Percentiles rank a stretch among this genome's conserved stretches.
phyloP scores from a whole-genome alignment of 805 yeast genomes.

The Monosporozyma aquatica region DNA sequence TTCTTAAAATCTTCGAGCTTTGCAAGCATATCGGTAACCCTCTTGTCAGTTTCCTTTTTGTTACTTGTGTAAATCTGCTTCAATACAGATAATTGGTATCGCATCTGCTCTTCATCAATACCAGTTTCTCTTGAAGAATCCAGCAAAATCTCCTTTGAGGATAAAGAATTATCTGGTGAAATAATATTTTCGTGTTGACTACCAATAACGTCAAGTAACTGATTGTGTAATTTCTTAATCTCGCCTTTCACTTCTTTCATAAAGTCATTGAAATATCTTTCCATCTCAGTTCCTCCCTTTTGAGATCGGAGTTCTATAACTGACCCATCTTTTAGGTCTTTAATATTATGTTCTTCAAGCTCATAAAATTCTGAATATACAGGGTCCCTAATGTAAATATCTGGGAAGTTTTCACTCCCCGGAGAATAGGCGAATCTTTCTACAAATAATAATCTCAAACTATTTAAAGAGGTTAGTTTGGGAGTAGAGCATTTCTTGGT shows the following conservation, averaged over 20 bases:
- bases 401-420: constrained; percentile 62
- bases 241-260: constrained; percentile 10
- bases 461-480: constrained; percentile 30
- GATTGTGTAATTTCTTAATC: constrained; percentile 10
- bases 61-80: constrained; percentile 46
- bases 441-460: constrained; percentile 63
- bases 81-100: constrained; percentile 49
- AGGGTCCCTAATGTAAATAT: constrained; percentile 61
- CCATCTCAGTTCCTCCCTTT: neutral
- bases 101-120: constrained; percentile 34
- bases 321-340: constrained; percentile 50
- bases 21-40: constrained; percentile 37
- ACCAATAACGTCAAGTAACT: neutral
- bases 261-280: constrained; percentile 6
- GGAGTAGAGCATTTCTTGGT: constrained; percentile 43
- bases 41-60: constrained; percentile 34
- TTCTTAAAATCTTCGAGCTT: constrained; percentile 47
- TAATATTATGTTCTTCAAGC: constrained; percentile 58
- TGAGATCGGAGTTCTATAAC: constrained; percentile 42
- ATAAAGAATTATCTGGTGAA: no score
- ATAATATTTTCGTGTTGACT: neutral
- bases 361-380: constrained; percentile 60
- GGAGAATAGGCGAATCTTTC: constrained; percentile 85
- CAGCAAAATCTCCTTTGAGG: neutral
- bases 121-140: neutral